Conservation (phyloP, 768 basidiomycete genomes). For the Tephrocybe sp. region DNA sequence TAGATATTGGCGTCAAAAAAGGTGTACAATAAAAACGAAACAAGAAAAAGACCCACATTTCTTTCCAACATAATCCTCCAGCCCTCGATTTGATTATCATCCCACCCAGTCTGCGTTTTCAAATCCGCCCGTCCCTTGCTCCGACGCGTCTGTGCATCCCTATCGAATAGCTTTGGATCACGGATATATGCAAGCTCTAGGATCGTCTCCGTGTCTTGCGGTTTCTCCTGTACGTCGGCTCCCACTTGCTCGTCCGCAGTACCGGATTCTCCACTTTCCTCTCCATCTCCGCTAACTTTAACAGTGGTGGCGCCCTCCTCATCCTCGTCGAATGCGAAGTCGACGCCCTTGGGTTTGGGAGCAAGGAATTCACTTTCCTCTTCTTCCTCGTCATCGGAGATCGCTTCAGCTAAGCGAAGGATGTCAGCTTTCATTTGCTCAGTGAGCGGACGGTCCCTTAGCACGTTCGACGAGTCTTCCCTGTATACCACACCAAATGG, state of each 20-base stretch:
- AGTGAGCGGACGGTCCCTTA: constrained; percentile 58
- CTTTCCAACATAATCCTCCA: constrained; percentile 89
- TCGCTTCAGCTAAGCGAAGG: constrained; percentile 68
- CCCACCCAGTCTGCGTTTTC: constrained; percentile 70
- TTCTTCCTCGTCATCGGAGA: constrained; percentile 66
- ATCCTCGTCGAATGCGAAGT: constrained; percentile 37
- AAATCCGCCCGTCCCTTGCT: constrained; percentile 67
- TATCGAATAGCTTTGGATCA: constrained; percentile 72
- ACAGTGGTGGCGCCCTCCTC: constrained; percentile 47
- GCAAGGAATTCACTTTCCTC: constrained; percentile 26
- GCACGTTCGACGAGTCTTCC: constrained; percentile 39
- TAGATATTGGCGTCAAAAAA: neutral
- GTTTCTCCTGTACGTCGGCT: constrained; percentile 24
- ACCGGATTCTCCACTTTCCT: constrained; percentile 31
- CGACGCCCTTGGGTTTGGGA: constrained; percentile 27
- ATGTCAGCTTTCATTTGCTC: constrained; percentile 83
- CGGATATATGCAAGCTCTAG: constrained; percentile 77
- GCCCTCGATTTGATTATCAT: constrained; percentile 86
- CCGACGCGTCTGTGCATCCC: constrained; percentile 70
- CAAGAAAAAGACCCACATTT: constrained; percentile 55
- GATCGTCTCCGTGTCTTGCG: constrained; percentile 51
- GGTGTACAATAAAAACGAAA: neutral
- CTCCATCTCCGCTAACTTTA: constrained; percentile 60
- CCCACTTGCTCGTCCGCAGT: constrained; percentile 39
- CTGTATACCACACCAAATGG: constrained; percentile 23